Evolutionary conservation across 139 green algal species (phyloP), one percentile per base, ranked within the genome.

Genomic region (Prasinococcaceae sp.): DNA sequence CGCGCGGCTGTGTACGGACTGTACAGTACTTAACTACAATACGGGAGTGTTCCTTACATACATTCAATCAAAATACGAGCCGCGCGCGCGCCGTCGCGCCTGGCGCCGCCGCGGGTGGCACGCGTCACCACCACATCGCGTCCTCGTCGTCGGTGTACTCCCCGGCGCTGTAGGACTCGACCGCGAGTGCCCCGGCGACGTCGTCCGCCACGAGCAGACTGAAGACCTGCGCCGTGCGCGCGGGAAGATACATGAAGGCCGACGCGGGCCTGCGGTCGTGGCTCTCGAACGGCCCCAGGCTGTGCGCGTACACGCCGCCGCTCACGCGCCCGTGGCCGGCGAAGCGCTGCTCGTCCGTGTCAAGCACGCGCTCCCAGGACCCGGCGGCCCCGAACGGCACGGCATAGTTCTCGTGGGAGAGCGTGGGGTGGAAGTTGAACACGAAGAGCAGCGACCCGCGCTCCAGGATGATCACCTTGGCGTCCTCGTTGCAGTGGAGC

Each of bases 381-480:
- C 46, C 12, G 16, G 20, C 46, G 6, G 44, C 23, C 10, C 14
- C 9, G n/a, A 53, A 9, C 9, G 10, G 6, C 23, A 94, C 70
- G 4, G 74, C 64, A 73, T 94, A 94, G 72, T 94, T 78, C 10
- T 66, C 82, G 77, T 80, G 94, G 23, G 62, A 80, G 38, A 80
- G 74, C 26, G 60, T 76, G 45, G 82, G 84, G 70, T 95, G 84
- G 78, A 93, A 94, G 77, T 95, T 95, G 78, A 94, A 94, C n/a
- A 94, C 84, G 41, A 94, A 84, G 20, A 95, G 61, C 29, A 95
- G 75, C 61, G 90, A 81, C 12, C 83, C 84, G 5, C 22, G 16
- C 14, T 36, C 14, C 23, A 17, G 41, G 17, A 32, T 27, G 30
- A 32, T 35, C 23, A 60, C 75, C 33, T 90, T 50, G 40, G 33